Conservation (phyloP, 768 basidiomycete species). For the Lactifluus piperatus region DNA sequence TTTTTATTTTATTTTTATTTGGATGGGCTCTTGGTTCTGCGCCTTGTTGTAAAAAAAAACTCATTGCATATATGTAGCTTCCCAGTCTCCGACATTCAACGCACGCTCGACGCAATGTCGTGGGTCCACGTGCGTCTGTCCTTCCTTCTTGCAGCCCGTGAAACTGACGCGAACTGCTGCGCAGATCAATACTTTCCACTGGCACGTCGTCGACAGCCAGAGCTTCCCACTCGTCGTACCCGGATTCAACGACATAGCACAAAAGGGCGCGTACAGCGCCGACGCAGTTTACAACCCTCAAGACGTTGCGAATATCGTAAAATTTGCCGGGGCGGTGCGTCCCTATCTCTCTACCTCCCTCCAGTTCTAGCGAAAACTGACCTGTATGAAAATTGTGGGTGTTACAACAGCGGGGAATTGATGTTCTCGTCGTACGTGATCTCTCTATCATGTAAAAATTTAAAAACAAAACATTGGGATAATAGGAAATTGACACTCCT, state of each 20-base stretch:
- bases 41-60: too few relatives aligned
- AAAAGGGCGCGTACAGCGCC: too few relatives aligned
- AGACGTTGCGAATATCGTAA: conserved; percentile 34
- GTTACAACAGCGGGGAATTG: too few relatives aligned
- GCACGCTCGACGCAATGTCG: conserved; percentile 7
- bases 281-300: conserved; percentile 30
- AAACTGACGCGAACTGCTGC: too few relatives aligned
- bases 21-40: too few relatives aligned
- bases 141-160: too few relatives aligned
- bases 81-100: conserved; percentile 4
- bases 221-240: conserved; percentile 38
- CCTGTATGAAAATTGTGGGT: too few relatives aligned
- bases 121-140: conserved; percentile 17
- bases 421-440: conserved; percentile 28
- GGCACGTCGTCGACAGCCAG: too few relatives aligned
- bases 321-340: conserved; percentile 38
- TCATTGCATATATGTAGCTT: conserved; percentile 1
- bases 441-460: not conserved
- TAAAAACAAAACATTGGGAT: conserved; percentile 22
- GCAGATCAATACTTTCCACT: too few relatives aligned
- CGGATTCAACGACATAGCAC: conserved; percentile 32
- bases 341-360: not conserved
- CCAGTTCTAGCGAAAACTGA: too few relatives aligned
- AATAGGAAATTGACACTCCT: conserved; percentile 77
- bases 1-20: not conserved